Conservation (phyloP, 305 asterid species). For the Rubia tinctorum region DNA sequence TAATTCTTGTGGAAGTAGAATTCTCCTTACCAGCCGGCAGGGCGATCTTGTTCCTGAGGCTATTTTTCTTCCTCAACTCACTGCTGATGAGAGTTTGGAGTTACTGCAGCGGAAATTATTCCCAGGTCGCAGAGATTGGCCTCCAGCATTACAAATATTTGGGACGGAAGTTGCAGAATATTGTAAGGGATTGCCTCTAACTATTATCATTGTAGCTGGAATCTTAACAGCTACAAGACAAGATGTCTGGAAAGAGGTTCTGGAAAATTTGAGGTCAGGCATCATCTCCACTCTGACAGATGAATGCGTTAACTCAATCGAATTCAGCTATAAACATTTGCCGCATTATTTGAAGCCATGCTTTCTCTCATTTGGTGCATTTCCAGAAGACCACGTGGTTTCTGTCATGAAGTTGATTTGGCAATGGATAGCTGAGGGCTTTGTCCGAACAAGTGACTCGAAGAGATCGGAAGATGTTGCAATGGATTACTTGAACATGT, state of each 20-base stretch:
- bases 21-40: constrained; percentile 1
- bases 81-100: neutral
- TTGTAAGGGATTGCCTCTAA: constrained; percentile 2
- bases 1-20: neutral
- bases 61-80: neutral
- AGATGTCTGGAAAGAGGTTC: neutral
- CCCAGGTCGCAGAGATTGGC: neutral
- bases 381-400: neutral
- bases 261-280: neutral
- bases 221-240: neutral
- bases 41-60: neutral
- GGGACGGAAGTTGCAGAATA: neutral
- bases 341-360: constrained; percentile 8
- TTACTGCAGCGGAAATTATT: neutral
- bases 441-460: neutral
- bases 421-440: constrained; percentile 6
- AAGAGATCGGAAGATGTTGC: neutral
- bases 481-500: neutral
- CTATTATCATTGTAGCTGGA: constrained; percentile 4
- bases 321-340: constrained; percentile 9
- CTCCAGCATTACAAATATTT: neutral
- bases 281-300: neutral
- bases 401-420: neutral
- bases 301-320: neutral
- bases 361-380: constrained; percentile 5